Evolutionary conservation across 2,329 filamentous ascomycete species (phyloP), one percentile per base, ranked within the genome.

Genomic region (Scopulariopsis brevicaulis): DNA sequence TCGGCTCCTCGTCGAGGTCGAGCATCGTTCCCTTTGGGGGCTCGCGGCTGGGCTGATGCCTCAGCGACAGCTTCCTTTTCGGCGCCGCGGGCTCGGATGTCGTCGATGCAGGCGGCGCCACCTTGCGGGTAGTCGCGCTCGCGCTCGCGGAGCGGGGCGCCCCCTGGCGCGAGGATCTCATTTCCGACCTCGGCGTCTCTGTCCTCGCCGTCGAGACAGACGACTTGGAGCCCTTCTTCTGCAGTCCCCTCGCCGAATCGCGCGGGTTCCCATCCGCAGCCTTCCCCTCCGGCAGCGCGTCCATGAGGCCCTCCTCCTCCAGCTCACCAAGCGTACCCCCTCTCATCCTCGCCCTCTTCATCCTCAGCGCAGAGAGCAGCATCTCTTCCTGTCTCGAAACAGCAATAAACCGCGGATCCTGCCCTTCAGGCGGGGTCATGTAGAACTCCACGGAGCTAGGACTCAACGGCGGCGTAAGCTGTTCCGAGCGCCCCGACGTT

Each of bases 321-420:
- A 73, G 69, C 60, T 77, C 74, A 24, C 73, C 69, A 14, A 74
- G 67, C 20, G 75, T 69, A 3, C 72, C 74, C 60, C 80, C 74
- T 2, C 78, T 76, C 75, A 81, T 80, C n/a, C 71, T 70, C 3
- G 79, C 75, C n/a, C 79, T 73, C 70, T 81, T 82, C 62, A 78
- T 74, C 10, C 81, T 74, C 50, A 84, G 71, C 2, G 81, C 81
- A 2, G 80, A 76, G 4, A 84, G 70, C 0, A 84, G 71, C 73
- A 82, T 77, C 66, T 83, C 78, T 60, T 84, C 81, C 60, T 83
- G 79, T 4, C 72, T 74, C 0, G 80, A 83, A 20, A 84, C 79
- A 1, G 79, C 77, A 76, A 83, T 82, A 58, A 82, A 70, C 1
- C 80, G 75, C 20, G 61, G 64, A 11, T 64, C 62, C 0, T 74